phyloP scores from a whole-genome alignment of 2,329 filamentous ascomycete species.

The Cercospora berteroae region DNA sequence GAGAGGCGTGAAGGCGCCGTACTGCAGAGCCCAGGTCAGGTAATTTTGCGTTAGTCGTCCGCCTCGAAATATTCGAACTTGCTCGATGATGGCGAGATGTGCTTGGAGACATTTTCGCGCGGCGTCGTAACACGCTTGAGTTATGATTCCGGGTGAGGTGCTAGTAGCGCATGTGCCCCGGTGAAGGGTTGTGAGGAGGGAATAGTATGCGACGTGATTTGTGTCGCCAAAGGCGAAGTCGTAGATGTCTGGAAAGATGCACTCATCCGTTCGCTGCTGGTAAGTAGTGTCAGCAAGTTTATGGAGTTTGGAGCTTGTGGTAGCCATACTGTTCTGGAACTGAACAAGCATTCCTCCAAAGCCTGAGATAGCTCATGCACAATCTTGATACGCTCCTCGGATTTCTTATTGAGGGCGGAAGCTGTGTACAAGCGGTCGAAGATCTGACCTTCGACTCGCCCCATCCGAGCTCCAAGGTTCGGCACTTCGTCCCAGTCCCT shows the following conservation, averaged over 20 bases:
- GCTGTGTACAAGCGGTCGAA: conserved; percentile 17
- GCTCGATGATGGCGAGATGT: conserved; percentile 13
- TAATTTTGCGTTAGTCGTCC: conserved; percentile 12
- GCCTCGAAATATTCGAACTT: conserved; percentile 4
- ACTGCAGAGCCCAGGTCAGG: conserved; percentile 16
- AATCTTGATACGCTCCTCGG: conserved; percentile 13
- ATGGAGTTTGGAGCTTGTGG: not conserved
- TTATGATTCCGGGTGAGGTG: conserved; percentile 13
- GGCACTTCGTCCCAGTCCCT: conserved; percentile 11
- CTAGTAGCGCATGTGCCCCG: conserved; percentile 12
- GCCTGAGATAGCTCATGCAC: conserved; percentile 7
- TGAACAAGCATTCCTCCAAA: conserved; percentile 5
- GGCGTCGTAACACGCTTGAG: conserved; percentile 16
- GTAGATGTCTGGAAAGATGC: conserved; percentile 11
- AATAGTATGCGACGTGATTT: conserved; percentile 13
- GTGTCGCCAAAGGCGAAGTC: conserved; percentile 10
- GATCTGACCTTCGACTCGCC: conserved; percentile 14
- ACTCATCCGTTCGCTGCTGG: not conserved
- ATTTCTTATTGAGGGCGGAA: conserved; percentile 9
- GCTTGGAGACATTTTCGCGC: conserved; percentile 15
- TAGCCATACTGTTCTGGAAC: not conserved
- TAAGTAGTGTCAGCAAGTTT: not conserved
- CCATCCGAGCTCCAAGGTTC: not conserved
- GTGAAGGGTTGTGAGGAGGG: conserved; percentile 16
- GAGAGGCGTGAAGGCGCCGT: conserved; percentile 18